Base-by-base conservation (phyloP, 2,329 filamentous ascomycete genomes). In the Venturia oleaginea region DNA sequence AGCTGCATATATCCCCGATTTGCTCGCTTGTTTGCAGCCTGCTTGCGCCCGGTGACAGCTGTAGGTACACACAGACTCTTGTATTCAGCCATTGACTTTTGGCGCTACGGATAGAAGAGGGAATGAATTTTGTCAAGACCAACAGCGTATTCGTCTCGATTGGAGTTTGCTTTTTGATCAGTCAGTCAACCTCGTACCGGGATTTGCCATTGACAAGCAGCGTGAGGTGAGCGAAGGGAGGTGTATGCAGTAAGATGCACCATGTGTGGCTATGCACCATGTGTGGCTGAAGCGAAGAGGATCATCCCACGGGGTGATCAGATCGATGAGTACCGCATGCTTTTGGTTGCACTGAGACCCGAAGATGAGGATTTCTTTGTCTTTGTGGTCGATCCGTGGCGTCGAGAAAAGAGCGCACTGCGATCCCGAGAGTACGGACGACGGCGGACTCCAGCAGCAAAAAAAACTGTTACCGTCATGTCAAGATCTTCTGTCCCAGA, bases 41-140 rank as follows among this genome's bases (percentile, higher is more conserved):
- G 51, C 15, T 19, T 34, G 30, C 27, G 17, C 27, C 30, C 15
- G 30, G 27, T 30, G 51, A 55, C 17, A 19, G 27, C 30, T 34
- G 51, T 22, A 55, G 30, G 51, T 19, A 34, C 24, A 55, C 19
- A 55, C 51, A 34, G 51, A 32, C 30, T 30, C 48, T 27, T 34
- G 51, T 57, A 22, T 57, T n/a, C 27, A 57, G 51, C 51, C 51
- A 57, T 57, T 57, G 51, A 57, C 51, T 2, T 34, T n/a, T 34
- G 51, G 51, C 51, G 51, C 17, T 57, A 34, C 51, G 51, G 30
- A 34, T 57, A 34, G 51, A 30, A 34, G 51, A 57, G 8, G 15
- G 51, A 57, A 57, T 57, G 30, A 57, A 57, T n/a, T n/a, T 30
- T 57, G 30, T 57, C 51, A 22, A 57, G 27, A 57, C 3, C 51